Evolutionary conservation across 352 stramenopile genomes (phyloP), one percentile per base, ranked within the genome.

Genomic region (Phytophthora agathidicida): DNA sequence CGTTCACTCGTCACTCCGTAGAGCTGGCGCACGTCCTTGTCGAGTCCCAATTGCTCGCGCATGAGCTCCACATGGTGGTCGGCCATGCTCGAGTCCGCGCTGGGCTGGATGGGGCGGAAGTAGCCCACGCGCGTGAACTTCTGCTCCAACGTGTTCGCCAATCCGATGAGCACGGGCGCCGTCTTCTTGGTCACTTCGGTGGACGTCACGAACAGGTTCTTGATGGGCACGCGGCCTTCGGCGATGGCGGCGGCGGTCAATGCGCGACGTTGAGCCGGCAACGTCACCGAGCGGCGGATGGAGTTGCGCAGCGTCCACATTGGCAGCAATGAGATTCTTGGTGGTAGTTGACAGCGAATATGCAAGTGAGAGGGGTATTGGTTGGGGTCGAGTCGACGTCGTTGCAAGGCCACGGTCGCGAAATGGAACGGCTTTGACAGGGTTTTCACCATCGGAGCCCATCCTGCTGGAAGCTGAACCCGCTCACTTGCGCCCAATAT

Each of bases 41-140:
- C 36, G 0, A 93, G 64, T 26, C 81, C 75, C 17, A 93, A 67
- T 43, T 89, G 70, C 47, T 73, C 71, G 28, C 74, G 58, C 76
- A 93, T 79, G 11, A 93, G 59, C 36, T 89, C 73, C n/a, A 91
- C 44, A 48, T 93, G 84, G 69, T 88, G 77, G 65, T 93, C 84
- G 3, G 48, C 45, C 14, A 71, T 58, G 8, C 52, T 51, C 1
- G 65, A 73, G 16, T 60, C 41, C 3, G 26, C 8, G 14, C 66
- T 58, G 9, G 84, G 84, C 45, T 82, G 72, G 28, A 93, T 89
- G 11, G 84, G 84, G 13, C 84, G 84, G 57, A 93, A 93, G 66
- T 91, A 93, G 19, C 84, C 84, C 13, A 93, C 82, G 5, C 60
- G 77, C 16, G 59, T 36, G 59, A 85, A 91, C 47, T 91, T 91